A percentile compares a stretch with the other conserved stretches of the same genome.
Conservation (phyloP, 2,329 filamentous ascomycete genomes). For the Aciculosporium take region DNA sequence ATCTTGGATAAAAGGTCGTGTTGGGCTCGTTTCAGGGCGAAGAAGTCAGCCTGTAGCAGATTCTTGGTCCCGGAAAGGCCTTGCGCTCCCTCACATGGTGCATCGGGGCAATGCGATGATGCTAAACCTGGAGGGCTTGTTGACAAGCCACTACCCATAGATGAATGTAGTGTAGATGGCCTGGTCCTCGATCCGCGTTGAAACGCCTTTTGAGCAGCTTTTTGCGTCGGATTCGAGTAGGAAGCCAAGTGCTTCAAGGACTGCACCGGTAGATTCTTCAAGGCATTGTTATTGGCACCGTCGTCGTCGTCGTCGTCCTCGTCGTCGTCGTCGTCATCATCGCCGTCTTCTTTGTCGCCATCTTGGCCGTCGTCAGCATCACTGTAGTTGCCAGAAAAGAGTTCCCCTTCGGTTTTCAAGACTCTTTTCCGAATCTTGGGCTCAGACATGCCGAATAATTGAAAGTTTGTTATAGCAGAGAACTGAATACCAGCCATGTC, state of each 20-base stretch:
- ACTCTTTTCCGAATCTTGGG: constrained; percentile 7
- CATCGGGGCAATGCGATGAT: not conserved
- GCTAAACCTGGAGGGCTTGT: not conserved
- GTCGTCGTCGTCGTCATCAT: constrained; percentile 4
- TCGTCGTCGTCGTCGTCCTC: constrained; percentile 16
- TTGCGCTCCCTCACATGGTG: not conserved
- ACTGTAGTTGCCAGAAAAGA: constrained; percentile 8
- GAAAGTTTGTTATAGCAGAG: constrained; percentile 11
- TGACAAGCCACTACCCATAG: constrained; percentile 1
- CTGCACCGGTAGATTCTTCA: constrained; percentile 30
- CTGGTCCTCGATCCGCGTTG: constrained; percentile 17
- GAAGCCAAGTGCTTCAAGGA: constrained; percentile 39
- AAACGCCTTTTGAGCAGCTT: constrained; percentile 33
- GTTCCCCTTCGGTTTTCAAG: constrained; percentile 9
- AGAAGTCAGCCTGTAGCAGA: not conserved
- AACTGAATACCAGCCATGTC: constrained; percentile 13
- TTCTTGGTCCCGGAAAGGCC: not conserved
- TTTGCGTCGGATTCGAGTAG: constrained; percentile 40
- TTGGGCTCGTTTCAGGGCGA: not conserved
- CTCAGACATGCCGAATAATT: constrained; percentile 7
- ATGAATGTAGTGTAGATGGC: constrained; percentile 4
- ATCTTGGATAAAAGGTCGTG: constrained; percentile 2
- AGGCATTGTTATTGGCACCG: constrained; percentile 16
- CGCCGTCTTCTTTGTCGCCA: constrained; percentile 11
- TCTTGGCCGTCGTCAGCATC: constrained; percentile 14